Evolutionary conservation across 75 land plant species (phyloP), one percentile per base, ranked within the genome.

Genomic region (Azolla pinnata): DNA sequence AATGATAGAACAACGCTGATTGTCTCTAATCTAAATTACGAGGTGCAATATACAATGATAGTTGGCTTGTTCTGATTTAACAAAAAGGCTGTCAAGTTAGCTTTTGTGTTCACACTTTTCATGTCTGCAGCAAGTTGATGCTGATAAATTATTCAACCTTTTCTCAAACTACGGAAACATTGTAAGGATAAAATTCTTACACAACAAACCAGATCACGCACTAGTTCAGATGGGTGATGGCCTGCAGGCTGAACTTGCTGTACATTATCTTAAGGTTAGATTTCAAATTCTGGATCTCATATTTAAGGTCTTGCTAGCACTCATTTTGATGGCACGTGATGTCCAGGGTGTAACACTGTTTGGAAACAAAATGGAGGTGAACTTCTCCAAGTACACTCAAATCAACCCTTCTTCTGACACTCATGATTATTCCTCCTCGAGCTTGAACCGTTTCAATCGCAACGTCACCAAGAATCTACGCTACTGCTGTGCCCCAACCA

Each of bases 181-280:
- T 38, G 57, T 85, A 12, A 82, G 98, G 45, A 86, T 93, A 16
- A 93, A 93, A 71, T 32, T 88, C 8, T 80, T 93, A 18, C 90
- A 80, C 57, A 93, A 83, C 68, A 93, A 93, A 62, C 98, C 98
- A 16, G 98, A 93, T 68, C 98, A 93, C 73, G 98, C 98, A 7
- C 75, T 93, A 4, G 74, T 93, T 7, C 87, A 93, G 67, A 89
- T 93, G 96, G 81, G 75, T 16, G 98, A 93, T 76, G 98, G 98
- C 12, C 86, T 88, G 56, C 98, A 93, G 56, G 90, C 98, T 55
- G 98, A 93, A 69, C 73, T 93, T 66, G 98, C 96, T 30, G 84
- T 89, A 19, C 73, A 83, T 61, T 93, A 81, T 66, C 71, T 93
- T 55, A 88, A 83, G 87, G 98, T 83, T 29, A 4, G 72, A 26